A percentile compares a stretch with the other conserved stretches of the same genome.
Evolutionary conservation across 257 asterid genomes (phyloP).

Genomic region (Leonotis leonurus): DNA sequence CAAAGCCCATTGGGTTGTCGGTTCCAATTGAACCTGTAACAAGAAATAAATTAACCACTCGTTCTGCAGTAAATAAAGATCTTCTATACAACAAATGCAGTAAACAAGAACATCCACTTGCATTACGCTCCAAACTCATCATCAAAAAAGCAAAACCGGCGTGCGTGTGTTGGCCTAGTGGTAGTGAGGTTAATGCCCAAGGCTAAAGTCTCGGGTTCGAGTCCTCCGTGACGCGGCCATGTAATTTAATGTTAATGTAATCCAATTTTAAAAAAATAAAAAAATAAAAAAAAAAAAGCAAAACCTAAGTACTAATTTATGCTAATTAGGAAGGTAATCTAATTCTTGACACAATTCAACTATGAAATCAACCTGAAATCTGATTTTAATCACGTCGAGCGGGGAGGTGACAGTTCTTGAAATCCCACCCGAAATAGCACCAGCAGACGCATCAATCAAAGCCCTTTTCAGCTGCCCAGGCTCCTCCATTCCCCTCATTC

Average conservation of each 20-base stretch:
- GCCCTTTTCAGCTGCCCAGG: conserved; percentile 72
- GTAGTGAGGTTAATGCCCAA: too few species aligned
- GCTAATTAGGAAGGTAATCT: neutral
- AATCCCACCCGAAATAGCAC: conserved; percentile 78
- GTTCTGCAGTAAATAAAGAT: neutral
- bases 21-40: conserved; percentile 88
- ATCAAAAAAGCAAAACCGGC: neutral
- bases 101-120: neutral
- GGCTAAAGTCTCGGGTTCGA: too few species aligned
- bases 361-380: conserved; percentile 66
- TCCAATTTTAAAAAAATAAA: too few species aligned
- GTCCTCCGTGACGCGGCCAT: too few species aligned
- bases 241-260: too few species aligned
- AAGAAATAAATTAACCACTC: conserved; percentile 12
- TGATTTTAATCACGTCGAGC: conserved; percentile 87
- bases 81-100: neutral
- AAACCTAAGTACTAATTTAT: neutral
- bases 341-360: neutral
- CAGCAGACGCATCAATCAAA: conserved; percentile 68
- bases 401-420: conserved; percentile 90
- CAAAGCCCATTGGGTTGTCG: conserved; percentile 76
- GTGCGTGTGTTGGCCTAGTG: too few species aligned
- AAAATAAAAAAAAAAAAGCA: too few species aligned
- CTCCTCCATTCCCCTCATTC: conserved; percentile 67
- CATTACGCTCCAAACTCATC: neutral